These are phyloP conservation scores for Hypoxylon sp. DNA, from an alignment of 2,329 filamentous ascomycete genomes.

Conservation along the genomic window DNA sequence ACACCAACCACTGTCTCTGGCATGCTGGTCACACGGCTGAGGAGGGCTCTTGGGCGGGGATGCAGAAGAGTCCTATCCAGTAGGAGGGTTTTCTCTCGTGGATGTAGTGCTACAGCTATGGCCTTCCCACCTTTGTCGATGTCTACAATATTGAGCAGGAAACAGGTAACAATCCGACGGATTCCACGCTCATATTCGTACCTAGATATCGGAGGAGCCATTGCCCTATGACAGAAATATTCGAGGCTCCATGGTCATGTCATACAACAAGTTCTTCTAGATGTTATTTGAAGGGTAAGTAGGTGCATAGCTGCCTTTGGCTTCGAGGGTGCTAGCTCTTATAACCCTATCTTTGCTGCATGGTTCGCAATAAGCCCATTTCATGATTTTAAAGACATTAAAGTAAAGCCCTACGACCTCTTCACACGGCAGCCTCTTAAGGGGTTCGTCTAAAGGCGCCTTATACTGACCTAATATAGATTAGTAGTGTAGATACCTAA, in stretches of 20 bases:
- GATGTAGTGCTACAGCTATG: slow-evolving; percentile 38
- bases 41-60: slow-evolving; percentile 31
- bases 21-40: slow-evolving; percentile 31
- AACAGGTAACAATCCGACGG: slow-evolving; percentile 20
- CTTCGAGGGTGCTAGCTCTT: no score
- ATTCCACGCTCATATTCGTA: slow-evolving; percentile 41
- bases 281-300: slow-evolving; percentile 30
- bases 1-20: slow-evolving; percentile 30
- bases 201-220: slow-evolving; percentile 43
- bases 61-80: slow-evolving; percentile 34
- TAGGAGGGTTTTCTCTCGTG: slow-evolving; percentile 35
- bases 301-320: neutral
- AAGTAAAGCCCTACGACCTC: slow-evolving; percentile 38
- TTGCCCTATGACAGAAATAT: slow-evolving; percentile 32
- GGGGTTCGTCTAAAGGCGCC: no score
- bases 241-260: slow-evolving; percentile 41
- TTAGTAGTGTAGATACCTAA: no score
- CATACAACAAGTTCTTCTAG: slow-evolving; percentile 40
- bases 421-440: slow-evolving; percentile 34
- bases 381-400: slow-evolving; percentile 39
- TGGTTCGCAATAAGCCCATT: slow-evolving; percentile 37
- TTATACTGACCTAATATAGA: no score
- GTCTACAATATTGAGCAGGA: slow-evolving; percentile 39
- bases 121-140: slow-evolving; percentile 36
- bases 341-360: neutral